Base-by-base conservation (phyloP, 257 asterid genomes). In the Pogostemon cablin region DNA sequence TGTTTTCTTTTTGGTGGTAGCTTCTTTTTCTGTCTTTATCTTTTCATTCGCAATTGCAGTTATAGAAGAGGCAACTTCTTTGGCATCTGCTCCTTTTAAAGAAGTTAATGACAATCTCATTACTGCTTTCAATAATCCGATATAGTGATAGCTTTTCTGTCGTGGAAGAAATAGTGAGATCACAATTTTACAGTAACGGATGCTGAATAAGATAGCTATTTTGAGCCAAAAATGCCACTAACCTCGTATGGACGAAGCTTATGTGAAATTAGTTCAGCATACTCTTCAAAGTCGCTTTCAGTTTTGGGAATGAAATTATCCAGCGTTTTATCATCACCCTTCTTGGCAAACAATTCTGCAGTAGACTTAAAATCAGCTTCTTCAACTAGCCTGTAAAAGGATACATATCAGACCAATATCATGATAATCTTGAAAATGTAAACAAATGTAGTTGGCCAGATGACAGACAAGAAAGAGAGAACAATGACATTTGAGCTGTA, bases 11-110 rank as follows among this genome's bases (percentile, higher is more conserved):
- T 92, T 95, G 82, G 91, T 84, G 6, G 95, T 91, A 39, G 96
- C 95, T 72, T 93, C 99, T 74, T 92, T 91, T 80, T 95, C 99
- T 3, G 92, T 95, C 76, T 92, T 95, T 50, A 95, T 88, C 82
- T 95, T 95, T 79, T 95, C 99, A 71, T 92, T 92, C 65, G 98
- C 99, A 49, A 95, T 84, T 65, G 99, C 99, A 62, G 98, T 83
- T 67, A 95, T 77, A 3, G 98, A 85, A 62, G 99, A 91, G 11
- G 95, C 93, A 43, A 95, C 77, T 17, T 95, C 99, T 80, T 92
- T 92, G 70, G 90, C 96, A 83, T 95, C 99, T 32, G 90, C 81
- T 0, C 96, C 99, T 83, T 92, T 95, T 87, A 90, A 76, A 9
- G 91, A 17, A 50, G 92, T 75, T 90, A 87, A 60, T 9, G 98